Conservation (phyloP, 768 basidiomycete genomes). For the Exidia glandulosa region DNA sequence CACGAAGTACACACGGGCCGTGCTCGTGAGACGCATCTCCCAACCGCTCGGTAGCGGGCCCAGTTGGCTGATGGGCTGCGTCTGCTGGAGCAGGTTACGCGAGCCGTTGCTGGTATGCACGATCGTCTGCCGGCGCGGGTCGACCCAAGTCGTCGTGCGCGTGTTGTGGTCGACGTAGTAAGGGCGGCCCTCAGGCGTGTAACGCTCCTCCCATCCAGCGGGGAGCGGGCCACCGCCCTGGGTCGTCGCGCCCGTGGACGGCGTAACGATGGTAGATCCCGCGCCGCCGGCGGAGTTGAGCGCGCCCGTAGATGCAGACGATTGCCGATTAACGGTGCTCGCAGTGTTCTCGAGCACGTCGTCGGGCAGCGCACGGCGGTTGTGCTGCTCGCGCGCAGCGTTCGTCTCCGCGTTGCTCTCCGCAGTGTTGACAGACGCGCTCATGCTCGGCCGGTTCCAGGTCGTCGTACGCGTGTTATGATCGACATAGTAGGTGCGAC, state of each 20-base stretch:
- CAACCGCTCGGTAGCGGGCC: slow-evolving; percentile 96
- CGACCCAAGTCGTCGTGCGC: slow-evolving; percentile 99
- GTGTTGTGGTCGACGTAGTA: slow-evolving; percentile 99
- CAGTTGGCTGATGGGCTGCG: slow-evolving; percentile 92
- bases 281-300: slow-evolving; percentile 25
- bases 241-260: slow-evolving; percentile 33
- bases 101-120: slow-evolving; percentile 70
- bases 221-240: slow-evolving; percentile 80
- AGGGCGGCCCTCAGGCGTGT: slow-evolving; percentile 94
- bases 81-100: slow-evolving; percentile 55
- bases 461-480: slow-evolving; percentile 97
- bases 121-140: slow-evolving; percentile 92
- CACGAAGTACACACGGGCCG: slow-evolving; percentile 97
- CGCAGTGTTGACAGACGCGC: slow-evolving; percentile 58
- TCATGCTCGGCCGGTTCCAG: slow-evolving; percentile 86
- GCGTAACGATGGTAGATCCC: slow-evolving; percentile 27
- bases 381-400: slow-evolving; percentile 79
- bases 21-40: slow-evolving; percentile 99
- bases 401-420: slow-evolving; percentile 70
- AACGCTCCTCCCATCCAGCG: slow-evolving; percentile 97
- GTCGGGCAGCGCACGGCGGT: slow-evolving; percentile 71
- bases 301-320: slow-evolving; percentile 17
- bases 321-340: slow-evolving; percentile 21
- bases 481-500: slow-evolving; percentile 95
- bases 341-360: slow-evolving; percentile 71